Evolutionary conservation across 2,329 filamentous ascomycete species (phyloP).

Genomic region (Stagonosporopsis rhizophila): DNA sequence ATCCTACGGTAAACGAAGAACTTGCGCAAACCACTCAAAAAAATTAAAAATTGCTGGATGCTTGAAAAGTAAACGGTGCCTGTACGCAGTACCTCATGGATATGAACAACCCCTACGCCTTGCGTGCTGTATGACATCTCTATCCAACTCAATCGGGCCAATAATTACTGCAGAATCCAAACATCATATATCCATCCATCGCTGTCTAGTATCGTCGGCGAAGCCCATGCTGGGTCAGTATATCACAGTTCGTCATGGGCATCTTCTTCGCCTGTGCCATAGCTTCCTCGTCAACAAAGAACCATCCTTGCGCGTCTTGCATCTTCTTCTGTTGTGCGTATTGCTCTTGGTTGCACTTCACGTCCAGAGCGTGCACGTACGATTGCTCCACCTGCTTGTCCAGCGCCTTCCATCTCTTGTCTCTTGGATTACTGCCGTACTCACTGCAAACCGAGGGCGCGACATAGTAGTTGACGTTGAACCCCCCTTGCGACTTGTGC

Average conservation of each 20-base stretch:
- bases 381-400: slow-evolving; percentile 79
- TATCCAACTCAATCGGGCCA: slow-evolving; percentile 3
- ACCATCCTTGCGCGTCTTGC: slow-evolving; percentile 86
- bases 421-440: slow-evolving; percentile 57
- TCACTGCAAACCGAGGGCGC: slow-evolving; percentile 78
- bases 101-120: slow-evolving; percentile 6
- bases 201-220: slow-evolving; percentile 11
- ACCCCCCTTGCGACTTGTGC: slow-evolving; percentile 69
- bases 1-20: background rate
- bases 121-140: slow-evolving; percentile 13
- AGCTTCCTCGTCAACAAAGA: slow-evolving; percentile 80
- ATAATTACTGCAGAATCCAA: slow-evolving; percentile 18
- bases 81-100: slow-evolving; percentile 3
- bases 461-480: slow-evolving; percentile 84
- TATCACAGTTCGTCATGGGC: slow-evolving; percentile 66
- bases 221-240: slow-evolving; percentile 58
- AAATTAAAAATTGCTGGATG: background rate
- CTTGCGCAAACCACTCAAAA: background rate
- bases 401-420: slow-evolving; percentile 73
- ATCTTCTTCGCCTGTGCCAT: slow-evolving; percentile 72
- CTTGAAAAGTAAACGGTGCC: background rate
- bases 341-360: slow-evolving; percentile 78
- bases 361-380: slow-evolving; percentile 71
- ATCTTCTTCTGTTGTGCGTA: slow-evolving; percentile 69
- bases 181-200: background rate